These are phyloP conservation scores for Penicillium diatomitis DNA, from an alignment of 495 filamentous ascomycete genomes.

Conservation along the genomic window DNA sequence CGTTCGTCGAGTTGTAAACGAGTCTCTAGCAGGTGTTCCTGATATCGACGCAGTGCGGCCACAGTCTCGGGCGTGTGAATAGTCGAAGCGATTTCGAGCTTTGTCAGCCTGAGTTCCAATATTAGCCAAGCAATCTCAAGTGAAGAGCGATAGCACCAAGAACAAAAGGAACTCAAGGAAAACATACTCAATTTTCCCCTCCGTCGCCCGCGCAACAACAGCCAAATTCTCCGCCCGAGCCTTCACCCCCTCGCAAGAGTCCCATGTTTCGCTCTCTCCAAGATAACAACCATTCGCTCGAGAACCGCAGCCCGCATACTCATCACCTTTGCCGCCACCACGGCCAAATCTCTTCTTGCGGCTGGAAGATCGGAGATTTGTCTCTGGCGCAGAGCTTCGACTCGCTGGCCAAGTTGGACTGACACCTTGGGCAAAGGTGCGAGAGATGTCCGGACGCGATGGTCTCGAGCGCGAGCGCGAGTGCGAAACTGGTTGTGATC, in stretches of 20 bases:
- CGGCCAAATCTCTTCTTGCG: constrained; percentile 28
- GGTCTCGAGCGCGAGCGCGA: constrained; percentile 20
- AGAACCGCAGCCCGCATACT: constrained; percentile 22
- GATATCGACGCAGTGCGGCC: constrained; percentile 49
- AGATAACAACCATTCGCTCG: constrained; percentile 31
- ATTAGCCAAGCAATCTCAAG: too few relatives aligned
- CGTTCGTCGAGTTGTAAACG: constrained; percentile 39
- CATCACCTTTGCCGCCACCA: constrained; percentile 28
- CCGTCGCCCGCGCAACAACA: constrained; percentile 45
- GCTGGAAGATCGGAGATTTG: constrained; percentile 28
- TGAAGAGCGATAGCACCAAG: too few relatives aligned
- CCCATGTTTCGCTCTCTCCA: constrained; percentile 60
- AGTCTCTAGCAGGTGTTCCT: constrained; percentile 42
- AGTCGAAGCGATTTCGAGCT: constrained; percentile 29
- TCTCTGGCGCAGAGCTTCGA: constrained; percentile 16
- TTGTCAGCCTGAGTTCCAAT: constrained; percentile 23
- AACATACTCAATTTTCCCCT: constrained; percentile 44
- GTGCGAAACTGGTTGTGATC: constrained; percentile 4
- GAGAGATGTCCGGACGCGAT: constrained; percentile 18
- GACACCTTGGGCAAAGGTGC: constrained; percentile 18
- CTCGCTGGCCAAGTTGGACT: constrained; percentile 17
- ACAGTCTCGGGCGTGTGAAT: constrained; percentile 51
- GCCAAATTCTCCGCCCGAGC: constrained; percentile 50
- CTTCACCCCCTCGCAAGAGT: constrained; percentile 45
- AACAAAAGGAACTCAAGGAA: background rate